Evolutionary conservation across 2,329 filamentous ascomycete species (phyloP), one percentile per base, ranked within the genome.

Genomic region (Apiospora hydei): DNA sequence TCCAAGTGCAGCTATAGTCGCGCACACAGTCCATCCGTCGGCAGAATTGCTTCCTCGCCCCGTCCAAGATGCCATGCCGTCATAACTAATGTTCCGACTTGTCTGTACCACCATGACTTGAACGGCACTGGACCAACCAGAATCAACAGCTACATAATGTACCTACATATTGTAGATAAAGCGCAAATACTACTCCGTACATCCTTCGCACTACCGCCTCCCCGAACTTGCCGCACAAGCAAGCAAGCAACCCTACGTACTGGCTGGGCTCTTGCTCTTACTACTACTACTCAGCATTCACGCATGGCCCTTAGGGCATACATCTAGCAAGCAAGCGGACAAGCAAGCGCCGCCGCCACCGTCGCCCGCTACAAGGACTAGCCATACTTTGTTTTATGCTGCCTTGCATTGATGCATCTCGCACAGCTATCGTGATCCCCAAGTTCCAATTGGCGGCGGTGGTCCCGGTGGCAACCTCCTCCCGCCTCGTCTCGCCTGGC

Each of bases 271-370:
- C 2, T 26, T 34, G 8, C 51, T n/a, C 26, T 30, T 30, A 57
- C 26, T 57, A 18, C 26, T 4, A 16, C 51, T 57, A 34, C 51
- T 30, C 51, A 57, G 16, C 34, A 34, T 57, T 57, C 51, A 34
- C 51, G 21, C 51, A 57, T 21, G 51, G 24, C 26, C 51, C 7
- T 16, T 57, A 16, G 51, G 34, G 26, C 26, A 34, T 6, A 30
- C 26, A 57, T 57, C 26, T 57, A 57, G 51, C n/a, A 51, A 53
- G 51, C 51, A 53, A 53, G 51, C 49, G 49, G 24, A 53, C 51
- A 53, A 30, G 24, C 49, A 53, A 53, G 26, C 51, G 51, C 51
- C 26, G 51, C 51, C 51, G 51, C 51, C 51, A 34, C 51, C 16
- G 5, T 34, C 14, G 51, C 26, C 51, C 51, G 14, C 51, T 57